phyloP scores from a whole-genome alignment of 1,284 basidiomycete species.

The Phylloporus sp. region DNA sequence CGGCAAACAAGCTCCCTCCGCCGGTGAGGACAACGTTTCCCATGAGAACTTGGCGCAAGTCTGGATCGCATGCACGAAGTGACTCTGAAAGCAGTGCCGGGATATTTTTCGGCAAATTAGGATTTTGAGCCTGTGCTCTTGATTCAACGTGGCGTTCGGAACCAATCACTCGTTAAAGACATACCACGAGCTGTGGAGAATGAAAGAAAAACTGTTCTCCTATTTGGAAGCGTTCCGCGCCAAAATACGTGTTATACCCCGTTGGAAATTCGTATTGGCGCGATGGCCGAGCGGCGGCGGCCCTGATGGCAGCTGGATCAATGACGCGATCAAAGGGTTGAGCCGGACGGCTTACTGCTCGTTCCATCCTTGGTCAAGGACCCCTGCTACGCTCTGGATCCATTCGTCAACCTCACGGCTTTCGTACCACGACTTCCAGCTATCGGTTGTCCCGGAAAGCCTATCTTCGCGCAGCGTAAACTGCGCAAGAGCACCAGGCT shows the following conservation, averaged over 20 bases:
- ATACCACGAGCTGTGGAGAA: conserved; percentile 73
- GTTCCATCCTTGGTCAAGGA: conserved; percentile 88
- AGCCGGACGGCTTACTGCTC: conserved; percentile 62
- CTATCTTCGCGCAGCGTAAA: conserved; percentile 79
- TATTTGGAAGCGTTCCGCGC: conserved; percentile 79
- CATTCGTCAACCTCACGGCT: conserved; percentile 89
- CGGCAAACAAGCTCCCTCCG: conserved; percentile 86
- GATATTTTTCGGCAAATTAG: conserved; percentile 75
- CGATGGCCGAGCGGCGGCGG: conserved; percentile 54
- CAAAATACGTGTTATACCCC: conserved; percentile 89
- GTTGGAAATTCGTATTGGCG: conserved; percentile 95
- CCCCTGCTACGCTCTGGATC: conserved; percentile 87
- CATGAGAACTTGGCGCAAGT: conserved; percentile 88
- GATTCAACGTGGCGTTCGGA: conserved; percentile 10
- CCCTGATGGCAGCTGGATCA: conserved; percentile 40
- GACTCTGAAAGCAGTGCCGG: conserved; percentile 81
- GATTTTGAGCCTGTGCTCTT: conserved; percentile 57
- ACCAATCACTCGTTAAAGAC: conserved; percentile 33
- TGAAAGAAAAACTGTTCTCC: conserved; percentile 93
- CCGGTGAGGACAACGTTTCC: conserved; percentile 96
- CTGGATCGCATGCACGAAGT: conserved; percentile 87
- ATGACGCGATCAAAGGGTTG: conserved; percentile 1
- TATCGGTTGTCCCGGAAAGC: conserved; percentile 71
- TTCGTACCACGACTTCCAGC: conserved; percentile 86
- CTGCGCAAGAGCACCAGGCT: conserved; percentile 60